A percentile compares a stretch with the other conserved stretches of the same genome.
These are phyloP conservation scores for Cupressus sempervirens DNA, from an alignment of 75 land plant genomes.

Conservation along the genomic window DNA sequence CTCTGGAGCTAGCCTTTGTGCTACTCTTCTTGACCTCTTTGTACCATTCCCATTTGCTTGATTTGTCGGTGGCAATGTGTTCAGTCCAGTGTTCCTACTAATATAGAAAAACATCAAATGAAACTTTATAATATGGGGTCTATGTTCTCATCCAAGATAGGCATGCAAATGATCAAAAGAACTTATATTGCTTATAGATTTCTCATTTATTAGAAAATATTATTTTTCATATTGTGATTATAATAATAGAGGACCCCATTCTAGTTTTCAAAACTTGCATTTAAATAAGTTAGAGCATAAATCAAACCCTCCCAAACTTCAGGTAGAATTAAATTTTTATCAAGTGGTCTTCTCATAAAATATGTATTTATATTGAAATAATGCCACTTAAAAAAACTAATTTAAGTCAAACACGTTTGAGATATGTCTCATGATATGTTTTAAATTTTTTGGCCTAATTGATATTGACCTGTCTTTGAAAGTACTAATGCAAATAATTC, in stretches of 20 bases:
- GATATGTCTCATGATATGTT: neutral
- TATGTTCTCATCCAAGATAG: neutral
- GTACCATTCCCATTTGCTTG: slow-evolving; percentile 17
- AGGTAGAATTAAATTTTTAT: neutral
- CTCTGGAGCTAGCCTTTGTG: slow-evolving; percentile 29
- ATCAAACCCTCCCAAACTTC: neutral
- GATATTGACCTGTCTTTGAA: no score
- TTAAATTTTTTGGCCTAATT: neutral
- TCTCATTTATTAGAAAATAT: neutral
- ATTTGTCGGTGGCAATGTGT: neutral
- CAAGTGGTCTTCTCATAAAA: neutral
- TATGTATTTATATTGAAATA: neutral
- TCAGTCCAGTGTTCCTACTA: neutral
- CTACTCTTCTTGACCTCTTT: slow-evolving; percentile 44
- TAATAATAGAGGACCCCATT: neutral
- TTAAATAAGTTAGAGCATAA: neutral
- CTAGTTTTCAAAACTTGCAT: neutral
- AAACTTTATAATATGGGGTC: neutral
- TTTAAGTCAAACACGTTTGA: neutral
- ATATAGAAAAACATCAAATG: neutral
- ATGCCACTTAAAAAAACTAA: neutral
- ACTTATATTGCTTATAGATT: neutral
- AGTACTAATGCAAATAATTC: no score
- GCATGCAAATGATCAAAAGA: neutral
- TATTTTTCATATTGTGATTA: neutral